Percentiles rank a stretch among this genome's conserved stretches.
Evolutionary conservation across 1,284 basidiomycete species (phyloP).

Genomic region (Trametes polyzona): DNA sequence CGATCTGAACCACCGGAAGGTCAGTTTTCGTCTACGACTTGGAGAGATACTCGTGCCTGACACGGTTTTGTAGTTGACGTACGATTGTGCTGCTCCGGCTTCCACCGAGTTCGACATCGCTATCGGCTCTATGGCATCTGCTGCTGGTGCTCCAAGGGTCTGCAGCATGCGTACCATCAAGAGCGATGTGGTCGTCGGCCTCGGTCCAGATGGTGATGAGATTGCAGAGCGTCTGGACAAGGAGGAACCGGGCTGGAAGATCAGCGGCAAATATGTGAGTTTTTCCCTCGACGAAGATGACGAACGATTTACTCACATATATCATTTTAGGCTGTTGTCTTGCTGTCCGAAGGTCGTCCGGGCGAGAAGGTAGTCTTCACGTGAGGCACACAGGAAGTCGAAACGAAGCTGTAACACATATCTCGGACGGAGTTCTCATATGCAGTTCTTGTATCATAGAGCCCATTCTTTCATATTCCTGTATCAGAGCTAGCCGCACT

Average conservation of each 20-base stretch:
- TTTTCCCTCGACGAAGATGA: background rate
- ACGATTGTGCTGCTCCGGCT: conserved; percentile 91
- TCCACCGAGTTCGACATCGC: conserved; percentile 91
- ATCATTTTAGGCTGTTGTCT: conserved; percentile 71
- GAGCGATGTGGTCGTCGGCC: conserved; percentile 80
- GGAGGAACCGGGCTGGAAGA: conserved; percentile 95
- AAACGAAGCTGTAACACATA: background rate
- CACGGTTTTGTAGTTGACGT: conserved; percentile 58
- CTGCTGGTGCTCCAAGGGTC: conserved; percentile 88
- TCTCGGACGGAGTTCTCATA: background rate
- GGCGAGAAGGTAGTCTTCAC: conserved; percentile 81
- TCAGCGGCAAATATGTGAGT: conserved; percentile 92
- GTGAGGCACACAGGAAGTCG: conserved; percentile 32
- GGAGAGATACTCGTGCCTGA: background rate
- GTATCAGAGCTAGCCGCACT: background rate
- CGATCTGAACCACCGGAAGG: conserved; percentile 73
- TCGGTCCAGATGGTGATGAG: conserved; percentile 69
- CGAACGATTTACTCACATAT: background rate
- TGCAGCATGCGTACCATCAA: conserved; percentile 89
- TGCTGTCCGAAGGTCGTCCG: conserved; percentile 84
- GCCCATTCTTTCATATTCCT: background rate
- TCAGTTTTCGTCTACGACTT: conserved; percentile 1
- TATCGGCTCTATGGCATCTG: conserved; percentile 92
- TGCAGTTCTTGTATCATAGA: background rate
- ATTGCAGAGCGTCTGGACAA: conserved; percentile 84